Evolutionary conservation across 2,329 filamentous ascomycete species (phyloP), one percentile per base, ranked within the genome.

Genomic region (Lasiodiplodia sp.): DNA sequence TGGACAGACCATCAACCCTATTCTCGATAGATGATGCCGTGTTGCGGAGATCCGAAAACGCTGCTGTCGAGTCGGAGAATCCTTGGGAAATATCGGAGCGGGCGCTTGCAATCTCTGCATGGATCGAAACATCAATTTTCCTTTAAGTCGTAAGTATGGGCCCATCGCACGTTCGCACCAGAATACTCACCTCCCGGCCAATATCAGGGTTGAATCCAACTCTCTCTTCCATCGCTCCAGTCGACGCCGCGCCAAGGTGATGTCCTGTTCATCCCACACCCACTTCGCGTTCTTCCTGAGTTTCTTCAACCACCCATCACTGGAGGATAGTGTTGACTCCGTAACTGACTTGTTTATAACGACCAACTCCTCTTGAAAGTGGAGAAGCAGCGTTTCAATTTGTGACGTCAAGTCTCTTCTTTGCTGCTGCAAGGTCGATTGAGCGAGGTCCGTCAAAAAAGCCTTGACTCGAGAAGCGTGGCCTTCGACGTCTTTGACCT

Each of bases 221-320:
- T 65, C 62, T 11, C 7, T n/a, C n/a, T 31, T 65, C 34, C 52
- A 12, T 49, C 28, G 52, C 31, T 10, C 47, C n/a, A 65, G 44
- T 12, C 12, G 23, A 12, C 47, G 62, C 1, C 47, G 21, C 10
- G 62, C 52, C 14, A 38, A 12, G 7, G 47, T 49, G 34, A 65
- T 53, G 11, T 65, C 47, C 21, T 65, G 47, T 14, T 65, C 49
- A 2, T 53, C 37, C 62, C 47, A 65, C n/a, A 53, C 31, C 62
- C 62, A 65, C 37, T 21, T 65, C n/a, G 62, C 3, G 11, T 18
- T 66, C 25, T 66, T 66, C 6, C 34, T 56, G 49, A 55, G 28
- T 6, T 23, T 66, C 4, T 8, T 14, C 11, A 65, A 53, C 62
- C 44, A 55, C 11, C 51, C 37, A 66, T 44, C 63, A 12, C 12